Percentiles rank a stretch among this genome's conserved stretches.
Conservation (phyloP, 2,329 filamentous ascomycete genomes). For the Chaetoscypha palmicola region DNA sequence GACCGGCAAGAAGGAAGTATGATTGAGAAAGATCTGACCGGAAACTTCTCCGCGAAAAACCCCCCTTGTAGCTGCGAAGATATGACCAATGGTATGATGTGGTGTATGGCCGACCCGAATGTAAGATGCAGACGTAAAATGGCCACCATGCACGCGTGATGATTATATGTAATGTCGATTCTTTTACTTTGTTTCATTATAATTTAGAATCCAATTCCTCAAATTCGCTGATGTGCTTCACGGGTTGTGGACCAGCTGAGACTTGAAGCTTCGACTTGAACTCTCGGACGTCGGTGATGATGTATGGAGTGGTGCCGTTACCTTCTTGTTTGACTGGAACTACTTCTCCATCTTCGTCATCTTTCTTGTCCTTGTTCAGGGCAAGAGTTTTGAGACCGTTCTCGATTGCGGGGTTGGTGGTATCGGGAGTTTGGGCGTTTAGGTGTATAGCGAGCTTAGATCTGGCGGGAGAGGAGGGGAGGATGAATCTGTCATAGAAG, state of each 20-base stretch:
- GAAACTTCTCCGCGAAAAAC: too few species aligned
- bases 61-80: too few species aligned
- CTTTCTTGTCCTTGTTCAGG: conserved; percentile 30
- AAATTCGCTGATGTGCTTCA: conserved; percentile 73
- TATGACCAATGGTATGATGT: too few species aligned
- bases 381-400: conserved; percentile 27
- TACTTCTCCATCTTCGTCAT: conserved; percentile 15
- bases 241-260: conserved; percentile 64
- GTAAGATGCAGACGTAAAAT: too few species aligned
- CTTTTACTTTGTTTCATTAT: too few species aligned
- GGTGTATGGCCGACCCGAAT: too few species aligned
- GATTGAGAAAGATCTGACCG: too few species aligned
- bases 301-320: conserved; percentile 47
- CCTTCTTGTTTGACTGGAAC: conserved; percentile 17
- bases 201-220: conserved; percentile 82
- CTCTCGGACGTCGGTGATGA: conserved; percentile 70
- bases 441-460: conserved; percentile 84
- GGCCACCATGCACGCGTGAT: too few species aligned
- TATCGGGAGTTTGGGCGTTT: conserved; percentile 59
- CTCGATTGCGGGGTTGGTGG: conserved; percentile 34
- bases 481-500: conserved; percentile 72
- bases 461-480: conserved; percentile 62
- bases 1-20: too few species aligned
- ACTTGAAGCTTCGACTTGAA: conserved; percentile 73
- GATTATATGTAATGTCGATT: too few species aligned